Conservation (phyloP, 108 stramenopile species). For the Nitzschia palea region DNA sequence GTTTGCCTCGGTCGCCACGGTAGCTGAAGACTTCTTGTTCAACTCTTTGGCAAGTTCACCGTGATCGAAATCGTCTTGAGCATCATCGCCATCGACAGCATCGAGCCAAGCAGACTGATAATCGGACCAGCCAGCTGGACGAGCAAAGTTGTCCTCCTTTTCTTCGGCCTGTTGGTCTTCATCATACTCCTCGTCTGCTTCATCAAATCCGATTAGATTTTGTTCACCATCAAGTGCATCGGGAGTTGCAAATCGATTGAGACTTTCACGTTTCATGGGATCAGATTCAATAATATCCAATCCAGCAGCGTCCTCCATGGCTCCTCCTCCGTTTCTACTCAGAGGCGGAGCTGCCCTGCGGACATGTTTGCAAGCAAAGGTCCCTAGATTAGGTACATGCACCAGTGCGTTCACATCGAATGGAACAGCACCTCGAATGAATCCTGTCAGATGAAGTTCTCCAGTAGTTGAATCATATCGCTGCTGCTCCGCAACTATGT, state of each 20-base stretch:
- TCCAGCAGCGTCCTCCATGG: slow-evolving; percentile 27
- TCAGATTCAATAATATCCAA: slow-evolving; percentile 38
- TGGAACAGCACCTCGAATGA: slow-evolving; percentile 84
- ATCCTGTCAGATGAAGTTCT: slow-evolving; percentile 85
- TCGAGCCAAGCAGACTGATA: slow-evolving; percentile 97
- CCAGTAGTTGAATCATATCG: slow-evolving; percentile 49
- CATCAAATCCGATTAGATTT: slow-evolving; percentile 97
- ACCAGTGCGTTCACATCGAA: slow-evolving; percentile 83
- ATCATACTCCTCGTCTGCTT: slow-evolving; percentile 50
- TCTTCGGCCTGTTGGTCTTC: slow-evolving; percentile 51
- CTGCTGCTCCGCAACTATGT: slow-evolving; percentile 66
- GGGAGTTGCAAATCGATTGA: slow-evolving; percentile 89
- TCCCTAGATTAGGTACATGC: slow-evolving; percentile 90
- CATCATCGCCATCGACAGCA: slow-evolving; percentile 77
- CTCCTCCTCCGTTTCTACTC: slow-evolving; percentile 24
- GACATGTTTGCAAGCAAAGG: slow-evolving; percentile 73
- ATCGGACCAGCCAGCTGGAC: slow-evolving; percentile 92
- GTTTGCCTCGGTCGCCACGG: slow-evolving; percentile 43
- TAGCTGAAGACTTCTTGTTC: slow-evolving; percentile 62
- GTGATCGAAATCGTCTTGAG: slow-evolving; percentile 62
- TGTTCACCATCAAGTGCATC: slow-evolving; percentile 97
- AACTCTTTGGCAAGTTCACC: slow-evolving; percentile 83
- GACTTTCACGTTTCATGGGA: slow-evolving; percentile 60
- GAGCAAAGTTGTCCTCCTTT: slow-evolving; percentile 43
- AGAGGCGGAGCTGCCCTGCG: slow-evolving; percentile 31